Evolutionary conservation across 1,284 basidiomycete species (phyloP), one percentile per base, ranked within the genome.

Genomic region (Apiotrichum brassicae): DNA sequence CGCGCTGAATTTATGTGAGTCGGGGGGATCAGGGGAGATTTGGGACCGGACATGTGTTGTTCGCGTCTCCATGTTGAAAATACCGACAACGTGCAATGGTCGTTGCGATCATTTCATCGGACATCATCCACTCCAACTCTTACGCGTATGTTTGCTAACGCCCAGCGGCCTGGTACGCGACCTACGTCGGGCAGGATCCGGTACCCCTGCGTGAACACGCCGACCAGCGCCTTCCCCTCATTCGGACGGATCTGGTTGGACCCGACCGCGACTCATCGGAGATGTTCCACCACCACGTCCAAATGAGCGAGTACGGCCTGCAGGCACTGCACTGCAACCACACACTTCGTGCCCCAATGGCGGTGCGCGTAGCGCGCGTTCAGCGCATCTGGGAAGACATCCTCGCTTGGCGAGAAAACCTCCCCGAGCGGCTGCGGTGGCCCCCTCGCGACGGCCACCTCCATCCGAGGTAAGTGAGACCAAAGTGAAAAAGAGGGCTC

Each of bases 321-420:
- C 49, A 59, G 39, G 54, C 54, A 2, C 51, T 56, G n/a, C 48
- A 51, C 36, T 49, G 44, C 43, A 59, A 59, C 42, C 57, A 59
- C 44, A 39, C 52, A 11, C 26, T 56, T 37, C 49, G 51, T 6
- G 46, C 55, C 19, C 57, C 57, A 8, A 43, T 56, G 28, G 40
- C 35, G 6, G 43, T 42, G 16, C 49, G 57, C 16, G 47, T 56
- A 1, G 42, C 45, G 24, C 54, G 47, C 6, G 54, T 59, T 6
- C 43, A 42, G 18, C 16, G 16, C 11, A 23, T 44, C 16, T 42
- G 38, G 26, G 35, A 46, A 6, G 34, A 19, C 23, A 36, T 53
- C 23, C 38, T 38, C 19, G 34, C 38, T 11, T 59, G 58, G 58
- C 53, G 51, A 28, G 46, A 45, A 13, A 18, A 30, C n/a, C 43